phyloP scores from a whole-genome alignment of 1,139 yeast species.

The Yamadazyma blattariae region DNA sequence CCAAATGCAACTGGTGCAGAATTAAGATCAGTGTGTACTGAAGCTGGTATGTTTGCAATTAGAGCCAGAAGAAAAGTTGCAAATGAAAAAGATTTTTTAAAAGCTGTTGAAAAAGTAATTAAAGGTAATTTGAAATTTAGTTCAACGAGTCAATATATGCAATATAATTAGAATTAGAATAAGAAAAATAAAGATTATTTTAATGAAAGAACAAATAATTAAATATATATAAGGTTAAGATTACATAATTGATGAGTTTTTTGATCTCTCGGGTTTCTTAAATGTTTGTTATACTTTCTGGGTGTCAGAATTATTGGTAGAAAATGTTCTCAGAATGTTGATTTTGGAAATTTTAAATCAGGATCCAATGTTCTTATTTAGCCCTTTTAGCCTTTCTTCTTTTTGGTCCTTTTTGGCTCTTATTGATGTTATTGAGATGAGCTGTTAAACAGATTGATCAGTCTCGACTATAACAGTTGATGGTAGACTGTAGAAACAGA shows the following conservation, averaged over 20 bases:
- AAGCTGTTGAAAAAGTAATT: slow-evolving; percentile 96
- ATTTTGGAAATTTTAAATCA: too few species aligned
- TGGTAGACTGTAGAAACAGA: too few species aligned
- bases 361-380: too few species aligned
- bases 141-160: slow-evolving; percentile 97
- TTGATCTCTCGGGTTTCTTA: background rate
- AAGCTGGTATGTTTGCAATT: slow-evolving; percentile 99
- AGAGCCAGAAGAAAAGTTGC: slow-evolving; percentile 98
- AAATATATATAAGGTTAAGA: background rate
- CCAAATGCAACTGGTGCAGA: slow-evolving; percentile 99
- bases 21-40: slow-evolving; percentile 92
- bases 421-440: too few species aligned
- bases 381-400: too few species aligned
- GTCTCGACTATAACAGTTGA: too few species aligned
- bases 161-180: slow-evolving; percentile 62
- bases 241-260: too few species aligned
- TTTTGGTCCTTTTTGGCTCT: too few species aligned
- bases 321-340: too few species aligned
- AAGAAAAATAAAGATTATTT: background rate
- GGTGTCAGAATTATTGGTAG: too few species aligned
- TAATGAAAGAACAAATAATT: slow-evolving; percentile 1
- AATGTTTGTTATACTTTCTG: too few species aligned
- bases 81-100: slow-evolving; percentile 92
- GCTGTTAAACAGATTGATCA: too few species aligned
- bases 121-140: slow-evolving; percentile 98